These are phyloP conservation scores for Podila clonocystis DNA, from an alignment of 192 early-diverging fungal genomes.

Conservation along the genomic window DNA sequence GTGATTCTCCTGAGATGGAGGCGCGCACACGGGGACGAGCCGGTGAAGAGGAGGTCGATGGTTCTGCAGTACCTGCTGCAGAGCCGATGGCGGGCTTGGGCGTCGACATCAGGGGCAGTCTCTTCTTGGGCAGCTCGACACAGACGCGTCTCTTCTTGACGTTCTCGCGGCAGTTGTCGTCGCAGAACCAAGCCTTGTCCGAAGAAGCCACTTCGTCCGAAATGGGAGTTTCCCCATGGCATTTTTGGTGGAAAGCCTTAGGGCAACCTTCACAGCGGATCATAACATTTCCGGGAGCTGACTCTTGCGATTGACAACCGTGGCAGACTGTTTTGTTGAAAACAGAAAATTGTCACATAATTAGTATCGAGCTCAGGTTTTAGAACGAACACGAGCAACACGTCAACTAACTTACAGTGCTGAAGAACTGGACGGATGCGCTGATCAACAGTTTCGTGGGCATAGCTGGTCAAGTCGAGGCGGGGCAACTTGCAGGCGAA, in stretches of 20 bases:
- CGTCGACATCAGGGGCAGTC: slow-evolving; percentile 69
- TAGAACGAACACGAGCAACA: slow-evolving; percentile 12
- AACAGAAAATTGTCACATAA: background rate
- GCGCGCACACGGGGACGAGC: slow-evolving; percentile 28
- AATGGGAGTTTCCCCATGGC: slow-evolving; percentile 55
- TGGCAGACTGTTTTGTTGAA: slow-evolving; percentile 63
- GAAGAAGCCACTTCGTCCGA: slow-evolving; percentile 58
- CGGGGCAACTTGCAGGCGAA: slow-evolving; percentile 90
- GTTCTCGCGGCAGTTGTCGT: slow-evolving; percentile 65
- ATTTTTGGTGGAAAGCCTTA: slow-evolving; percentile 82
- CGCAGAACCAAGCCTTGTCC: slow-evolving; percentile 71
- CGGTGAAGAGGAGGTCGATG: slow-evolving; percentile 8
- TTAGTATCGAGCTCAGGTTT: background rate
- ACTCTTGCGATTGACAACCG: slow-evolving; percentile 77
- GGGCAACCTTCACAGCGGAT: slow-evolving; percentile 89
- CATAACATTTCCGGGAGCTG: slow-evolving; percentile 67
- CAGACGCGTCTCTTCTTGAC: slow-evolving; percentile 62
- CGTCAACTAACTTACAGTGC: slow-evolving; percentile 63
- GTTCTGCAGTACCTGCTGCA: slow-evolving; percentile 39
- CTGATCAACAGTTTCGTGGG: slow-evolving; percentile 78
- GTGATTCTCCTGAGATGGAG: slow-evolving; percentile 28
- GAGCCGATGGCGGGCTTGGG: slow-evolving; percentile 51
- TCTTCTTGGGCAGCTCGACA: slow-evolving; percentile 71
- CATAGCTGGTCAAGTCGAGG: slow-evolving; percentile 82
- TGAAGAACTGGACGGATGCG: slow-evolving; percentile 89